A percentile compares a stretch with the other conserved stretches of the same genome.
Conservation (phyloP, 345 rosid genomes). For the Aquilaria sinensis region DNA sequence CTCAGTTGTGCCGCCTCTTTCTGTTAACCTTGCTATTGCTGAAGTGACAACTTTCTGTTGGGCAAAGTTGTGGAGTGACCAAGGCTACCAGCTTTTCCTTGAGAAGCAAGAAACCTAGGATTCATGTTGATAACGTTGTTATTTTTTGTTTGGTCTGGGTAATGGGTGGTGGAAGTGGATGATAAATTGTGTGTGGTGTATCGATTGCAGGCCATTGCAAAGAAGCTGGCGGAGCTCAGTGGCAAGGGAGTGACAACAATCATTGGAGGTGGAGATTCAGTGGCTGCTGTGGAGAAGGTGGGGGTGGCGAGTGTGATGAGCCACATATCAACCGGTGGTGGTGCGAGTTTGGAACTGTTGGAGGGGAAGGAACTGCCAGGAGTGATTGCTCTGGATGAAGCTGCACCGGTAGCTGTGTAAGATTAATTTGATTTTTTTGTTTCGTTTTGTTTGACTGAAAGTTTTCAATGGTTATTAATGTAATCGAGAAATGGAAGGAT, state of each 20-base stretch:
- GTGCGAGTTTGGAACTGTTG: slow-evolving; percentile 86
- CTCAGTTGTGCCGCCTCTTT: no score
- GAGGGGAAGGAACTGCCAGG: slow-evolving; percentile 87
- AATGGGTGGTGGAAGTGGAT: background rate
- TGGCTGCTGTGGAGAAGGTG: slow-evolving; percentile 74
- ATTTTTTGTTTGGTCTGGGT: background rate
- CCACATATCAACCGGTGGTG: slow-evolving; percentile 90
- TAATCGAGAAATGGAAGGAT: slow-evolving; percentile 14
- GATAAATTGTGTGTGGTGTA: background rate
- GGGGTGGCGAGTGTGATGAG: slow-evolving; percentile 82
- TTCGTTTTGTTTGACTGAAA: no score
- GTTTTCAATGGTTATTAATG: no score
- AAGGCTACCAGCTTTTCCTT: no score
- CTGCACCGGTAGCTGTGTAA: slow-evolving; percentile 39
- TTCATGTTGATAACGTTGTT: background rate
- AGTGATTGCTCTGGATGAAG: slow-evolving; percentile 79
- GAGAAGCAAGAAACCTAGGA: background rate
- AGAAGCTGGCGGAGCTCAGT: slow-evolving; percentile 86
- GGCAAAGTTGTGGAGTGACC: no score
- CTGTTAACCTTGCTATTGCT: no score
- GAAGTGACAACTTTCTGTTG: no score
- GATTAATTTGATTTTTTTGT: slow-evolving; percentile 10
- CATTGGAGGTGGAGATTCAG: slow-evolving; percentile 90
- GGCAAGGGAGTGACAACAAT: slow-evolving; percentile 78
- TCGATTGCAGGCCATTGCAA: slow-evolving; percentile 63